phyloP scores from a whole-genome alignment of 495 filamentous ascomycete genomes.

The Hypomontagnella submonticulosa region DNA sequence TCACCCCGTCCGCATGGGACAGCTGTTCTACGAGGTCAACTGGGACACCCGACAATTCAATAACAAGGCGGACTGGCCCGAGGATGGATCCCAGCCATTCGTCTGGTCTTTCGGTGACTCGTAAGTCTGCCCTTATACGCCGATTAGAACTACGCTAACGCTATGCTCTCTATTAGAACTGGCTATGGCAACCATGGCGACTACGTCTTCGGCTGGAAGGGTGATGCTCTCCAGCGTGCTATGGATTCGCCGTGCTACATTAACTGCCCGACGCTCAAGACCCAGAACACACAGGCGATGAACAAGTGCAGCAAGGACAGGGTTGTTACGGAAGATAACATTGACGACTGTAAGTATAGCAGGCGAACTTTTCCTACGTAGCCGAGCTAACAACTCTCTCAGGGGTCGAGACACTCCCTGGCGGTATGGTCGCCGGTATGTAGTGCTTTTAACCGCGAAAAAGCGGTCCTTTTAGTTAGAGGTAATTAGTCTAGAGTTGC shows the following conservation, averaged over 20 bases:
- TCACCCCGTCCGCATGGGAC: constrained; percentile 21
- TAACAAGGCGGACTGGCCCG: constrained; percentile 47
- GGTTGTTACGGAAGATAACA: constrained; percentile 38
- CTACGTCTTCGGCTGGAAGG: constrained; percentile 52
- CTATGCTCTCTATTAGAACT: not conserved
- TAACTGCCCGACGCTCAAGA: constrained; percentile 43
- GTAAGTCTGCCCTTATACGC: constrained; percentile 6
- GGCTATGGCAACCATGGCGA: constrained; percentile 45
- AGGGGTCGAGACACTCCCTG: constrained; percentile 30
- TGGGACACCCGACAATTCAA: constrained; percentile 51
- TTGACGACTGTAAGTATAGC: constrained; percentile 45
- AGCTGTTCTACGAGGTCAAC: constrained; percentile 27
- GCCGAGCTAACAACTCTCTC: constrained; percentile 2
- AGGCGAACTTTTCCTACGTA: not conserved
- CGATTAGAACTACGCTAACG: not conserved
- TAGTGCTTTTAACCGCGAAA: not conserved
- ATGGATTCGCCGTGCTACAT: constrained; percentile 46
- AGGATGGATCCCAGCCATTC: constrained; percentile 49
- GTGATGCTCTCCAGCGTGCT: constrained; percentile 41
- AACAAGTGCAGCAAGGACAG: constrained; percentile 49
- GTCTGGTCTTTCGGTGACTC: constrained; percentile 48
- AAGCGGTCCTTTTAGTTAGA: not conserved
- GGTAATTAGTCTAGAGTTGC: not conserved
- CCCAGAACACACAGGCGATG: constrained; percentile 46
- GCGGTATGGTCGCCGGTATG: constrained; percentile 24